Evolutionary conservation across 140 eudicot genomes (phyloP), one percentile per base, ranked within the genome.

Genomic region (Cichorium intybus): DNA sequence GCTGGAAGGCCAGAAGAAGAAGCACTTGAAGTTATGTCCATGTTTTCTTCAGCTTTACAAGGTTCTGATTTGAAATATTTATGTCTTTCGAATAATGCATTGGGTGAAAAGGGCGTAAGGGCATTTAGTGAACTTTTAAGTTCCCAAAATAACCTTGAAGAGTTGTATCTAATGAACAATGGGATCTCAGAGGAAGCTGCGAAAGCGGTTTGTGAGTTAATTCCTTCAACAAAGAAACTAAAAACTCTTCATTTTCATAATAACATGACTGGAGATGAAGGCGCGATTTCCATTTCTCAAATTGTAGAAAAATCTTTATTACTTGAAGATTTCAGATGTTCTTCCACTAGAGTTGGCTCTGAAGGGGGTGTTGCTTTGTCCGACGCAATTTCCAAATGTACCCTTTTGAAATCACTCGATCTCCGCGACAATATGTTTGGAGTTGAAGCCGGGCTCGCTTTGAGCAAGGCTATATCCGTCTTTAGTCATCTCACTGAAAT

Each of bases 111-210:
- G 66, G 95, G 97, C 15, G 86, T 89, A 8, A 50, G 97, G 66
- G 97, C 95, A 14, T 89, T 89, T 50, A 85, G 74, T 33, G 63
- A 71, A 48, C 95, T 89, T 70, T 62, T 89, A 33, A 57, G 56
- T 22, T 89, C 97, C 9, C 95, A 85, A 68, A 61, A 60, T 54
- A 74, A 59, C 60, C 83, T 89, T 71, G 97, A 89, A 62, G 97
- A 89, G 69, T 71, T 89, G 24, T 85, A 82, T 74, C 73, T 89
- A 46, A 80, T 85, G 80, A 89, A 89, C 46, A 79, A 85, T 33
- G 97, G 95, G 22, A 89, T 89, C 48, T 89, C 97, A 4, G 89
- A 80, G 74, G 95, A 89, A 71, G 97, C 97, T 21, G 95, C 95
- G 7, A 75, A 78, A 23, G 95, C 91, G n/a, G 91, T 89, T 7